Evolutionary conservation across 1,139 yeast genomes (phyloP).

Genomic region (Geotrichum europaeum): DNA sequence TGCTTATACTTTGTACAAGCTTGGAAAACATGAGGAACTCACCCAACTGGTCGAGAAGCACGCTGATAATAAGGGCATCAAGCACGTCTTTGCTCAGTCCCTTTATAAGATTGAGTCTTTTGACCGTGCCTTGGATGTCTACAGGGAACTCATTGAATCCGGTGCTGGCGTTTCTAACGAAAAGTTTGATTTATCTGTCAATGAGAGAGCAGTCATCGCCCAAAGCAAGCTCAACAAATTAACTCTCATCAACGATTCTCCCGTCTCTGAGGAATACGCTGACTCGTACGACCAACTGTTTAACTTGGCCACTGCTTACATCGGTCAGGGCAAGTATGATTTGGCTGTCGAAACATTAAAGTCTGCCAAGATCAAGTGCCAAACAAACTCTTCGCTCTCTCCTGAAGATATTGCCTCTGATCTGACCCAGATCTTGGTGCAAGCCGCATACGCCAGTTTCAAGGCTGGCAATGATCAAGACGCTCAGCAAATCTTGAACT

Average conservation of each 20-base stretch:
- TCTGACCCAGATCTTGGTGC: conserved; percentile 58
- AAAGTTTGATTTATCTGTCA: conserved; percentile 56
- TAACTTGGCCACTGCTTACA: conserved; percentile 57
- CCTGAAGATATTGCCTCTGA: conserved; percentile 39
- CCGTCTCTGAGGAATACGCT: conserved; percentile 19
- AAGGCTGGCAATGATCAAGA: conserved; percentile 41
- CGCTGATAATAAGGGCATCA: conserved; percentile 44
- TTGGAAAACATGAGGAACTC: conserved; percentile 46
- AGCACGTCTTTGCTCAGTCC: conserved; percentile 79
- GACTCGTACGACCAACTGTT: conserved; percentile 54
- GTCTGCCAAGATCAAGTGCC: conserved; percentile 45
- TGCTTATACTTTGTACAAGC: conserved; percentile 66
- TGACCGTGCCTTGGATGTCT: conserved; percentile 49
- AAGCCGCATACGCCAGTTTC: conserved; percentile 61
- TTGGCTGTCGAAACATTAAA: conserved; percentile 46
- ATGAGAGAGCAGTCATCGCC: conserved; percentile 63
- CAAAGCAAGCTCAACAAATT: conserved; percentile 35
- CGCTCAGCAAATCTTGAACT: conserved; percentile 41
- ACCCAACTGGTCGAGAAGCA: conserved; percentile 31
- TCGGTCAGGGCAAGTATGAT: conserved; percentile 42
- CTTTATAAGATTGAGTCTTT: conserved; percentile 61
- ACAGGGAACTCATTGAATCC: conserved; percentile 41
- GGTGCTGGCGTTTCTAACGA: conserved; percentile 30
- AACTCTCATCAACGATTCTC: conserved; percentile 12
- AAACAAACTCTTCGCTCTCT: conserved; percentile 38